phyloP scores from a whole-genome alignment of 352 stramenopile species.

The Pythium sp. region DNA sequence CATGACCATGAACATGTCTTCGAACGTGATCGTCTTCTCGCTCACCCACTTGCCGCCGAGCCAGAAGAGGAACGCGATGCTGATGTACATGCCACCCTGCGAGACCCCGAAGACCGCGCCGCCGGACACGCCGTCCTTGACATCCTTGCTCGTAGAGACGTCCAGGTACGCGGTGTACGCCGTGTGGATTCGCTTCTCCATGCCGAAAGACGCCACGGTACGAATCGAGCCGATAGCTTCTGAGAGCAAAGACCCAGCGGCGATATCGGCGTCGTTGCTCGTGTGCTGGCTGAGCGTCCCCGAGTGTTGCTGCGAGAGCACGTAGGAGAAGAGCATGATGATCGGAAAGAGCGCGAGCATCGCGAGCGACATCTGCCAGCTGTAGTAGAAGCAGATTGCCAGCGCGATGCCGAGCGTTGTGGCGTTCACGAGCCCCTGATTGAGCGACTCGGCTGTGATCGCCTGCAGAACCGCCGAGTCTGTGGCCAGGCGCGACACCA shows the following conservation, averaged over 20 bases:
- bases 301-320: slow-evolving; percentile 39
- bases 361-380: slow-evolving; percentile 58
- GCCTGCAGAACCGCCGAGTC: slow-evolving; percentile 76
- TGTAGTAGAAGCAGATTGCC: slow-evolving; percentile 47
- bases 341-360: slow-evolving; percentile 29
- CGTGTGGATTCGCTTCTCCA: slow-evolving; percentile 23
- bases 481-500: slow-evolving; percentile 60
- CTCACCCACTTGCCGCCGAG: slow-evolving; percentile 48
- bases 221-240: slow-evolving; percentile 55
- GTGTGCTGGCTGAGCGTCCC: slow-evolving; percentile 35
- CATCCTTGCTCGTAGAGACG: slow-evolving; percentile 23
- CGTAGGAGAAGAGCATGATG: slow-evolving; percentile 33
- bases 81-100: slow-evolving; percentile 50
- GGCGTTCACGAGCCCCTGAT: slow-evolving; percentile 45
- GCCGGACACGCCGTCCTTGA: slow-evolving; percentile 35
- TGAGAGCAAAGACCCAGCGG: slow-evolving; percentile 35
- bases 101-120: slow-evolving; percentile 51
- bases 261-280: slow-evolving; percentile 38
- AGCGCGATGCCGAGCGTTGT: slow-evolving; percentile 57
- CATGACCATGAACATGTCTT: slow-evolving; percentile 42
- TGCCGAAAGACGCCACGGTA: slow-evolving; percentile 37
- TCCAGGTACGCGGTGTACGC: slow-evolving; percentile 26
- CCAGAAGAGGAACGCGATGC: slow-evolving; percentile 68
- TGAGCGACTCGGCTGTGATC: slow-evolving; percentile 68
- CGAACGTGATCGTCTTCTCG: slow-evolving; percentile 34